Percentiles rank a stretch among this genome's conserved stretches.
phyloP scores from a whole-genome alignment of 345 rosid species.

The Brassica rapa region DNA sequence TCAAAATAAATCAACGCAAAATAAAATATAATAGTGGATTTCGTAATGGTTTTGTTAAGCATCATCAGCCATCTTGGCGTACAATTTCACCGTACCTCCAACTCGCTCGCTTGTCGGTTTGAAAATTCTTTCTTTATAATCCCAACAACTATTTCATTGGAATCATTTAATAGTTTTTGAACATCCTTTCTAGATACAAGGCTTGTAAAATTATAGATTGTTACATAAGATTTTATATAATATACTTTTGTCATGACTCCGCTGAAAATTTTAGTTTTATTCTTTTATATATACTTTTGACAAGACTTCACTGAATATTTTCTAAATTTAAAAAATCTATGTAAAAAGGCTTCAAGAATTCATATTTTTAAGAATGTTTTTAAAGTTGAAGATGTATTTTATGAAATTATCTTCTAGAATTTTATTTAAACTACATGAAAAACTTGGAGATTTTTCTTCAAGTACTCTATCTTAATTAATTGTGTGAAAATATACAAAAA shows the following conservation, averaged over 20 bases:
- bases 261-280: too few species aligned
- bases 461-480: neutral
- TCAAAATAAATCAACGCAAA: neutral
- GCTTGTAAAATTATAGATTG: neutral
- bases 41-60: slow-evolving; percentile 27
- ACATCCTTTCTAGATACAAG: neutral
- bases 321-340: too few species aligned
- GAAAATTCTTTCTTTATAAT: neutral
- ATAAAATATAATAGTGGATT: slow-evolving; percentile 12
- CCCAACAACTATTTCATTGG: slow-evolving; percentile 20
- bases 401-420: neutral
- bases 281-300: too few species aligned
- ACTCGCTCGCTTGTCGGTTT: slow-evolving; percentile 22
- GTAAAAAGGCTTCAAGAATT: neutral
- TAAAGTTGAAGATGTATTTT: neutral
- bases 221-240: neutral
- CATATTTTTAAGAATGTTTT: neutral
- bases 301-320: too few species aligned
- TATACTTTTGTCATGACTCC: too few species aligned
- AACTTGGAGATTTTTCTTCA: neutral
- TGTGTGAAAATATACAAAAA: too few species aligned
- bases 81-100: slow-evolving; percentile 25
- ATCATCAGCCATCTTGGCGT: slow-evolving; percentile 39
- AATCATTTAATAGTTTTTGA: neutral
- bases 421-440: neutral